phyloP scores from a whole-genome alignment of 768 basidiomycete species.

The Boletus pseudo-olivaceus region DNA sequence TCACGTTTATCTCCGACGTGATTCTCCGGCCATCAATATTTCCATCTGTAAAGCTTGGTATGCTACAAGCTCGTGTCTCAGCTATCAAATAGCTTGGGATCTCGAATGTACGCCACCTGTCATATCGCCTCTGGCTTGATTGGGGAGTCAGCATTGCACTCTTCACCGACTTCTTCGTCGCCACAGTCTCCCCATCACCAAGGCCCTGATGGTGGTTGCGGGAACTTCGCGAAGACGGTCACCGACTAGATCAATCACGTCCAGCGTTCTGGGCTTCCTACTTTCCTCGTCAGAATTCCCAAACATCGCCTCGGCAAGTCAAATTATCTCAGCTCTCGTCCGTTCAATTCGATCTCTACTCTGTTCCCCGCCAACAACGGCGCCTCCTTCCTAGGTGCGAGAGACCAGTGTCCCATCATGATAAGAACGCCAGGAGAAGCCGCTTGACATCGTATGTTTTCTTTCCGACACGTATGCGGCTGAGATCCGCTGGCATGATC shows the following conservation, averaged over 20 bases:
- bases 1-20: constrained; percentile 85
- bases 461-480: constrained; percentile 60
- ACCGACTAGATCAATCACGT: constrained; percentile 47
- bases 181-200: constrained; percentile 56
- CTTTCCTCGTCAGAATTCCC: constrained; percentile 64
- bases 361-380: constrained; percentile 49
- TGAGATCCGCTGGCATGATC: constrained; percentile 49
- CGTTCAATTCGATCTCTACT: constrained; percentile 57
- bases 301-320: constrained; percentile 64
- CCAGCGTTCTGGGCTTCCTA: constrained; percentile 18
- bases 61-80: constrained; percentile 65
- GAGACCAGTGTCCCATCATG: constrained; percentile 2
- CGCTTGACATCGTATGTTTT: constrained; percentile 43
- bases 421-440: neutral
- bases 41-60: constrained; percentile 67
- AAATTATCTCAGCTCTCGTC: constrained; percentile 82
- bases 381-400: constrained; percentile 41
- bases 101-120: constrained; percentile 72
- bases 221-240: constrained; percentile 48
- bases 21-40: constrained; percentile 92
- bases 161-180: constrained; percentile 35
- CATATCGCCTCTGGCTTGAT: constrained; percentile 57
- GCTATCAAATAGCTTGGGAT: constrained; percentile 69
- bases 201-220: constrained; percentile 38
- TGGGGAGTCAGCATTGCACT: constrained; percentile 17